Evolutionary conservation across 257 asterid genomes (phyloP).

Genomic region (Solanum medicagineum): DNA sequence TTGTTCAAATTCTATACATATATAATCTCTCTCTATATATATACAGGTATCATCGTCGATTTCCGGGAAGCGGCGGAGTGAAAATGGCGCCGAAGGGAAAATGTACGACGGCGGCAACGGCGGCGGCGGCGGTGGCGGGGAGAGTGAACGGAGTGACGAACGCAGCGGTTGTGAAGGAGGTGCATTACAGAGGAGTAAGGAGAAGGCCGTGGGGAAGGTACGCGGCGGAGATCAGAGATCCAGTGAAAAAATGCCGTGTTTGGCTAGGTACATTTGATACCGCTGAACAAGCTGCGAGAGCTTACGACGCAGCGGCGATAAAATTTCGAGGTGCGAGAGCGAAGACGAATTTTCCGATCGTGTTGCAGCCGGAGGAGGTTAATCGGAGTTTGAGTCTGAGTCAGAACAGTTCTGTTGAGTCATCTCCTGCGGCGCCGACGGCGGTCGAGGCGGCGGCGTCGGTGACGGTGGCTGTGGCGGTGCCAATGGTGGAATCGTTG

Average conservation of each 20-base stretch:
- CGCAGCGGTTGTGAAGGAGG: neutral
- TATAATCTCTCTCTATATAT: neutral
- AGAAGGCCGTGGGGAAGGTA: conserved; percentile 8
- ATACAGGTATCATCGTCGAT: neutral
- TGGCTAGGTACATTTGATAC: conserved; percentile 9
- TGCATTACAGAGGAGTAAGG: conserved; percentile 1
- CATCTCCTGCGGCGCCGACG: neutral
- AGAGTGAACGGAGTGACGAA: too few relatives aligned
- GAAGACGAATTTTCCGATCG: neutral
- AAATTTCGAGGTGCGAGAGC: conserved; percentile 2
- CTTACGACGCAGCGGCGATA: conserved; percentile 1
- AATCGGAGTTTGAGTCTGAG: neutral
- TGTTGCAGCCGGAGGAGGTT: neutral
- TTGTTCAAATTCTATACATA: neutral
- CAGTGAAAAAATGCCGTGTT: neutral
- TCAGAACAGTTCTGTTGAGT: neutral
- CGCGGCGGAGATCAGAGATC: conserved; percentile 8
- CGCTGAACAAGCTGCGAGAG: conserved; percentile 3
- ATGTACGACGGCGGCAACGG: neutral
- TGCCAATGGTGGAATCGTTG: neutral
- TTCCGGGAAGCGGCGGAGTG: neutral
- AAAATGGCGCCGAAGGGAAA: neutral
- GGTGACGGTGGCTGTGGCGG: neutral
- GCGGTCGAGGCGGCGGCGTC: neutral
- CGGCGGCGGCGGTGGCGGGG: neutral